Evolutionary conservation across 805 yeast genomes (phyloP), one percentile per base, ranked within the genome.

Genomic region (Teunomyces lycoperdinae): DNA sequence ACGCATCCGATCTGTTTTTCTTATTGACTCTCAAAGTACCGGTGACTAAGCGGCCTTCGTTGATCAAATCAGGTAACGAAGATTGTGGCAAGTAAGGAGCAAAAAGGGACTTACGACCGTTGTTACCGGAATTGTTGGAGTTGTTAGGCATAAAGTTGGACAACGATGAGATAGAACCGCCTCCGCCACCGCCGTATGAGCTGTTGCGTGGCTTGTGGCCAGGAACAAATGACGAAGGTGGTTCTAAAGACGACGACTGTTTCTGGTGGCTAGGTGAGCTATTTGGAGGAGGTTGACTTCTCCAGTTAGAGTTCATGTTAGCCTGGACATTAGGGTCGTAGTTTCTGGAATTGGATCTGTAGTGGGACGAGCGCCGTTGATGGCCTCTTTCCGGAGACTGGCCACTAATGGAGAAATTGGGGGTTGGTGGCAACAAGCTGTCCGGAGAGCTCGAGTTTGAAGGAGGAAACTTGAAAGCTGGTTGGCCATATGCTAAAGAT

Each of bases 61-160:
- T 80, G 40, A 94, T 85, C 50, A 94, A 74, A 24, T 85, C 95
- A 2, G 98, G 98, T 42, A 94, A 80, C 2, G 95, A 83, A 3
- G 90, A 85, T 62, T 94, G 99, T 3, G 98, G 96, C 45, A 94
- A 77, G 62, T 94, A 94, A 5, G 99, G 99, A 11, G 97, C 96
- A 72, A 94, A 94, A 44, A 94, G 76, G 0, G 97, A 87, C 58
- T 87, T 87, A 57, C 94, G 72, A 41, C 76, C 77, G 47, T 70
- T 70, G 17, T 57, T 55, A 38, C 52, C 49, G 29, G 49, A 46
- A 29, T 46, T 42, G 40, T 50, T 35, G 17, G 45, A 60, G 16
- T 50, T 54, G 38, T 51, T 54, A 56, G 74, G 74, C 55, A 64
- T 47, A 49, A 73, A 70, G 45, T 63, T 72, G 2, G 71, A 60